Conservation (phyloP, 108 stramenopile genomes). For the Discostella stelligeroides region DNA sequence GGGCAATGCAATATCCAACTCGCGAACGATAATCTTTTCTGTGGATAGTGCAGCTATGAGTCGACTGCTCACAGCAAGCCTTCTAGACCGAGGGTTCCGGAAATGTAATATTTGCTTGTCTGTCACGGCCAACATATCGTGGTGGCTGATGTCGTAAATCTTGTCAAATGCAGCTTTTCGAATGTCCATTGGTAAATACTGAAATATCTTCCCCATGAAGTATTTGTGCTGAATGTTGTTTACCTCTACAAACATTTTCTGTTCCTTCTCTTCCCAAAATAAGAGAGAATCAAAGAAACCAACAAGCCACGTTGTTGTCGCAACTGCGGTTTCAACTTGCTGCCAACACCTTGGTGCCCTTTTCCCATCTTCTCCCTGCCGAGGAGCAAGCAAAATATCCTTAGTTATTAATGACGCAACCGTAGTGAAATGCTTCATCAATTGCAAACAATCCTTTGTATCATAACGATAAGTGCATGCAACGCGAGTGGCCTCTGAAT, state of each 20-base stretch:
- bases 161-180: constrained; percentile 29
- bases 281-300: constrained; percentile 57
- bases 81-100: constrained; percentile 39
- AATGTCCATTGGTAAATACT: constrained; percentile 32
- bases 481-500: constrained; percentile 49
- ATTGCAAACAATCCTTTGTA: constrained; percentile 49
- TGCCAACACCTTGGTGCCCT: constrained; percentile 38
- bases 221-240: constrained; percentile 45
- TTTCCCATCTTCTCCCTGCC: constrained; percentile 4
- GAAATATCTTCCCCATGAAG: constrained; percentile 50
- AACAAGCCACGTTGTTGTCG: constrained; percentile 49
- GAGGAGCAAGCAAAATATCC: constrained; percentile 48
- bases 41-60: constrained; percentile 33
- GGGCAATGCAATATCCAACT: constrained; percentile 54
- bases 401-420: constrained; percentile 42
- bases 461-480: constrained; percentile 57
- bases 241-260: constrained; percentile 58
- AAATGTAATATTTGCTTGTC: constrained; percentile 31
- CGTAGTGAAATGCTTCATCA: constrained; percentile 61
- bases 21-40: constrained; percentile 43
- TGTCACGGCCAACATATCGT: constrained; percentile 16
- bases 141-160: constrained; percentile 8
- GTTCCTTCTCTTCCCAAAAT: constrained; percentile 53
- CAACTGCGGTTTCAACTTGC: constrained; percentile 44
- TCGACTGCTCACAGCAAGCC: constrained; percentile 30